Evolutionary conservation across 2,329 filamentous ascomycete genomes (phyloP), one percentile per base, ranked within the genome.

Genomic region (Hymenoscyphus occultus): DNA sequence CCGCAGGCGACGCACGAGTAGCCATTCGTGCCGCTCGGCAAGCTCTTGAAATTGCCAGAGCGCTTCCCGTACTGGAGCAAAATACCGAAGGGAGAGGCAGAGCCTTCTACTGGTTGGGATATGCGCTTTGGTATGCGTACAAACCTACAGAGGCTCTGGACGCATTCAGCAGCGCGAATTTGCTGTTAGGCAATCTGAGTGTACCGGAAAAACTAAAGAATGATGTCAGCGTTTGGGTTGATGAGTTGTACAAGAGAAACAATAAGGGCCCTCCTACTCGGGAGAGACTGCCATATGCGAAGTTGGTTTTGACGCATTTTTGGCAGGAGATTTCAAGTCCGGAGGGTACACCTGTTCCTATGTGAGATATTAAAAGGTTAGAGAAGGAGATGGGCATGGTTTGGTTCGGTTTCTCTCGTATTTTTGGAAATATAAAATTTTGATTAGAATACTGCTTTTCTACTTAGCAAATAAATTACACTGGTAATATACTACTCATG

Each of bases 401-500:
- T 39, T 42, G 56, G 28, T 19, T n/a, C n/a, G 10, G 22, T 39
- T 6, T 59, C 35, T 40, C 22, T 39, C 19, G 6, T 28, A 10
- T 28, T 40, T 42, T 59, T 42, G 57, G 31, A 59, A 59, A 40
- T 39, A 5, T 10, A 39, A 19, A 5, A 19, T 42, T 39, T 42
- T 59, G 57, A 14, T 19, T 39, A 39, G 31, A 35, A 59, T 39
- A 59, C 6, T 14, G 9, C 5, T 5, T 59, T 39, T 5, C 14
- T 40, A 16, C 35, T 32, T 39, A 6, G 31, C 39, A 22, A 39
- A 14, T 39, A 13, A 35, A 32, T 40, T 64, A 72, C 16, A 67
- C 40, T 58, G 63, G 39, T 56, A 73, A 68, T 58, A 85, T 77
- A 62, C 74, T 80, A 63, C 77, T 71, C 14, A 86, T 73, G 6